Evolutionary conservation across 202 grass and related monocot genomes (phyloP).

Genomic region (Schoenoplectus triqueter): DNA sequence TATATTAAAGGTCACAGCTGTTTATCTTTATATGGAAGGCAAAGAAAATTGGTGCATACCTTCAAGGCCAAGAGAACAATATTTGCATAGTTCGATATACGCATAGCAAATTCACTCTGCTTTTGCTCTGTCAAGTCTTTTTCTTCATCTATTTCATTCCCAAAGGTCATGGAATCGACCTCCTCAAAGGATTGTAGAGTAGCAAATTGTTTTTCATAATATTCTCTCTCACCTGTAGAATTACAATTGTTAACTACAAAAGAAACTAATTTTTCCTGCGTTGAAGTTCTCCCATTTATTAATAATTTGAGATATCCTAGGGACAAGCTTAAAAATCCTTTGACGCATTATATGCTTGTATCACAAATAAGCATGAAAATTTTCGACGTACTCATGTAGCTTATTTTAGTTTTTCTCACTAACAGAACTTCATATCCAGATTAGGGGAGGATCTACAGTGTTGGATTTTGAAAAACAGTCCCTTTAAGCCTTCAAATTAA

Average conservation of each 20-base stretch:
- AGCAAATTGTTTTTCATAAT: conserved; percentile 95
- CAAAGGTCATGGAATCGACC: conserved; percentile 60
- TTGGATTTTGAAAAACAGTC: too few relatives aligned
- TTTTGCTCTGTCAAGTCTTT: conserved; percentile 62
- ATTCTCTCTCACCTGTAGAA: conserved; percentile 74
- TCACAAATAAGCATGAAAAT: background rate
- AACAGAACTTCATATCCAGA: background rate
- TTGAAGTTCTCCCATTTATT: background rate
- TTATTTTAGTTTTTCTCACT: background rate
- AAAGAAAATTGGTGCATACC: conserved; percentile 43
- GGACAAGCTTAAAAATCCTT: background rate
- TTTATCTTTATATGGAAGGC: background rate
- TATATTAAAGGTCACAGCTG: background rate
- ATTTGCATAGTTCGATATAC: conserved; percentile 93
- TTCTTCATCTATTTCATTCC: conserved; percentile 51
- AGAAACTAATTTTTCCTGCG: background rate
- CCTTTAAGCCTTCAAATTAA: too few relatives aligned
- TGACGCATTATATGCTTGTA: background rate
- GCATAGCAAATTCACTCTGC: conserved; percentile 92
- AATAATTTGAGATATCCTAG: conserved; percentile 2
- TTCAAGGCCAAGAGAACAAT: conserved; percentile 83
- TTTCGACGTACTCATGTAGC: background rate
- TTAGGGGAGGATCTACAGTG: too few relatives aligned
- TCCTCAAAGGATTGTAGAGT: conserved; percentile 89
- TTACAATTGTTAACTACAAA: conserved; percentile 12